Evolutionary conservation across 768 basidiomycete species (phyloP), one percentile per base, ranked within the genome.

Genomic region (Rhodocollybia butyracea): DNA sequence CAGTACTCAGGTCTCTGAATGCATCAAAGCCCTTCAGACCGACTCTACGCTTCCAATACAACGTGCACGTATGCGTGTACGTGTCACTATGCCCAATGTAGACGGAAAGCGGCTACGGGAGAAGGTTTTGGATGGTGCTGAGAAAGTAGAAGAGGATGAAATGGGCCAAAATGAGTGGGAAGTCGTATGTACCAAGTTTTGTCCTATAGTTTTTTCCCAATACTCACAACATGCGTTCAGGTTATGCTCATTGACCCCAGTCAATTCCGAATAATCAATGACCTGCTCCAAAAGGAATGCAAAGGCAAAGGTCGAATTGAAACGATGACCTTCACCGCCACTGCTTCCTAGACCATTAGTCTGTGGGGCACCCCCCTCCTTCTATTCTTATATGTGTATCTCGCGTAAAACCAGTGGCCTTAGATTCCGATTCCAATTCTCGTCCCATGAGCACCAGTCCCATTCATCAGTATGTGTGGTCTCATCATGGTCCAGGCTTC

Each of bases 191-290:
- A 34, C 75, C 27, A 11, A n/a, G 12, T 2, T 51, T 17, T 10
- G 13, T 17, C 17, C 19, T 27, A 15, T 8, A 13, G 1, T 21
- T 13, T 3, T n/a, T 15, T 27, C 5, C 31, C 15, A 19, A 24
- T 10, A 21, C 29, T 24, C 30, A 21, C 22, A 34, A 24, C 26
- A 22, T 27, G 10, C 15, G 5, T 32, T 3, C 62, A 98, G 96
- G 82, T 88, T 45, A 79, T 96, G 75, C 78, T 96, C 54, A 98
- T 98, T 57, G 94, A 98, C 66, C 96, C 97, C 4, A 83, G 89
- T 39, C 87, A 91, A 62, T 96, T 97, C 81, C 85, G 91, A 32
- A 78, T 88, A 19, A 81, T 99, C 60, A 91, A 88, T 63, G 96
- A 98, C 57, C 70, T 98, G 39, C 71, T 98, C 57, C 91, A 94